phyloP scores from a whole-genome alignment of 768 basidiomycete genomes.

The Termitomyces bulborhizus region DNA sequence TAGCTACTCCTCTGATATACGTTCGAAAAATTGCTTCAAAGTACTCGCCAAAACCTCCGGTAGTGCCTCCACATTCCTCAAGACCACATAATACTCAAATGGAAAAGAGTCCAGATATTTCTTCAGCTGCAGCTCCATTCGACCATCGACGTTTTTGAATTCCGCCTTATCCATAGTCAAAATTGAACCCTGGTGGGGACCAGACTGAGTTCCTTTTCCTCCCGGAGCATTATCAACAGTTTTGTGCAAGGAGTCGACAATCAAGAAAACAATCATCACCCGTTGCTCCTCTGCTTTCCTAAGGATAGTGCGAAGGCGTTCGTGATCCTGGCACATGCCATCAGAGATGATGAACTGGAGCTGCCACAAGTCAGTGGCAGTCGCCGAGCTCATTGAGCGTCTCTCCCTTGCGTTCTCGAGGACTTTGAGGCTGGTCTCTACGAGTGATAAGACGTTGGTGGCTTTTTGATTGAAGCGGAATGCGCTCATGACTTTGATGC shows the following conservation, averaged over 20 bases:
- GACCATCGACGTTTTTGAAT: conserved; percentile 74
- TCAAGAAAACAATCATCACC: conserved; percentile 94
- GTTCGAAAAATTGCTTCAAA: conserved; percentile 88
- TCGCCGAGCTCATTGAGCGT: conserved; percentile 50
- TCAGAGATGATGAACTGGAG: conserved; percentile 98
- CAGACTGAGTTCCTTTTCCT: conserved; percentile 14
- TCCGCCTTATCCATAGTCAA: conserved; percentile 89
- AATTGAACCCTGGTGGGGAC: conserved; percentile 62
- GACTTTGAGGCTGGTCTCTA: conserved; percentile 71
- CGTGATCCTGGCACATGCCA: conserved; percentile 97
- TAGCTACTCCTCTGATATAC: conserved; percentile 64
- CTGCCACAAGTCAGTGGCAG: conserved; percentile 89
- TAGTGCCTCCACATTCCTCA: conserved; percentile 84
- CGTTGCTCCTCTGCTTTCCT: conserved; percentile 84
- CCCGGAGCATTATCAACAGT: conserved; percentile 10
- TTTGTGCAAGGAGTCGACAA: conserved; percentile 81
- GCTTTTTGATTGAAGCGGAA: conserved; percentile 89
- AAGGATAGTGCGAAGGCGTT: conserved; percentile 70
- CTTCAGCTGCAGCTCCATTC: conserved; percentile 81
- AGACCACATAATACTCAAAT: conserved; percentile 95
- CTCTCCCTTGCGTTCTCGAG: conserved; percentile 74
- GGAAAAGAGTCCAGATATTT: conserved; percentile 96
- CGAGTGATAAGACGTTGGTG: conserved; percentile 78
- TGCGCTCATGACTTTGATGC: conserved; percentile 71
- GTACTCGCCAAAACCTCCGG: conserved; percentile 88